phyloP scores from a whole-genome alignment of 768 basidiomycete species.

The Termitomyces sp. region DNA sequence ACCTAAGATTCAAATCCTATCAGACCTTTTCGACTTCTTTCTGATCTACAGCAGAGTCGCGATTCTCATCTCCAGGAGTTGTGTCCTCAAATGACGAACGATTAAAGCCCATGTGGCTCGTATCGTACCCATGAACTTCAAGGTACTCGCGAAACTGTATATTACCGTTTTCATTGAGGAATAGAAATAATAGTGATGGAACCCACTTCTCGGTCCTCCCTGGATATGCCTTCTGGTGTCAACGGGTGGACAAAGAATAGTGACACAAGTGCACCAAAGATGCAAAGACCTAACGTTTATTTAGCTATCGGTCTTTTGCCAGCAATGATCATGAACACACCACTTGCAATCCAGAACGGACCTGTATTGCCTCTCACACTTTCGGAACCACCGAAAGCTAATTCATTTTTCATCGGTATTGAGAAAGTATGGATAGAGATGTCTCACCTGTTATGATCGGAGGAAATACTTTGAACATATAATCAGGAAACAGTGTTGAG shows the following conservation, averaged over 20 bases:
- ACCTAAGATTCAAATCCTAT: background rate
- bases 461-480: constrained; percentile 49
- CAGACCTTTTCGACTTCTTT: background rate
- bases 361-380: constrained; percentile 68
- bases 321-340: constrained; percentile 24
- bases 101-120: constrained; percentile 17
- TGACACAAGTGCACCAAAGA: constrained; percentile 12
- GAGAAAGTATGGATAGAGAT: background rate
- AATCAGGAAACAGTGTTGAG: background rate
- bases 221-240: constrained; percentile 10
- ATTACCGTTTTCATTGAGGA: background rate
- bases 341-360: constrained; percentile 83
- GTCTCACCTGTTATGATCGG: constrained; percentile 56
- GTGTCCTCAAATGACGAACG: background rate
- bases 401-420: background rate
- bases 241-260: constrained; percentile 13
- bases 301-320: background rate
- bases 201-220: constrained; percentile 14
- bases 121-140: constrained; percentile 20
- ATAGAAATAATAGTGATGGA: background rate
- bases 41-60: background rate
- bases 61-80: background rate
- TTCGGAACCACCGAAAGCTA: constrained; percentile 58
- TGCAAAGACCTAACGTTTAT: constrained; percentile 6
- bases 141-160: constrained; percentile 21